These are phyloP conservation scores for Apiotrichum porosum DNA, from an alignment of 1,284 basidiomycete genomes.

Conservation along the genomic window DNA sequence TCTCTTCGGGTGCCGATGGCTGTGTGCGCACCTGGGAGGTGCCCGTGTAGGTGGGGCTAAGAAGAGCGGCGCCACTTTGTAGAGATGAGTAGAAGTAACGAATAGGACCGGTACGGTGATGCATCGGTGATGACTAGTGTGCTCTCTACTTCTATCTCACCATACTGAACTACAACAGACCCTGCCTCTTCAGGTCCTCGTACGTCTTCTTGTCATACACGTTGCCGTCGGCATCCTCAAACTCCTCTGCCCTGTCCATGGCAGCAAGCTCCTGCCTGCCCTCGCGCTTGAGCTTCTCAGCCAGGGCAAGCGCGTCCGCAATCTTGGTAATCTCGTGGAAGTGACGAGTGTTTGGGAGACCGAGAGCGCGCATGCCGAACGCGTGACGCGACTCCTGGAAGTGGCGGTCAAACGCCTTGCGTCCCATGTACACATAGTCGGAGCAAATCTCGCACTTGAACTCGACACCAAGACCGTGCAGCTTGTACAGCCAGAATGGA, in stretches of 20 bases:
- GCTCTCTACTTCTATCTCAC: background rate
- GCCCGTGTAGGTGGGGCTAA: background rate
- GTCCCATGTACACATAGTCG: constrained; percentile 89
- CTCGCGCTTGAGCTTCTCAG: constrained; percentile 91
- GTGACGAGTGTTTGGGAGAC: constrained; percentile 95
- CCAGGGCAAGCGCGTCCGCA: constrained; percentile 87
- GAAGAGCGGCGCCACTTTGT: background rate
- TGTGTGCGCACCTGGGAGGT: constrained; percentile 65
- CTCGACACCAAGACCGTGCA: constrained; percentile 95
- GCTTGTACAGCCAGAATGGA: constrained; percentile 97
- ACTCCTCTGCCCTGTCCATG: constrained; percentile 90
- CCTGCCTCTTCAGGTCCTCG: constrained; percentile 47
- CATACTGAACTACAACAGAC: constrained; percentile 33
- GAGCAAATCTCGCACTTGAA: constrained; percentile 98
- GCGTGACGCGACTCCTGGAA: constrained; percentile 86
- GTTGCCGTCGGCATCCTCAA: constrained; percentile 94
- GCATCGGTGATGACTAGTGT: background rate
- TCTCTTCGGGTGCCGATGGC: constrained; percentile 76
- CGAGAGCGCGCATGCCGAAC: constrained; percentile 96
- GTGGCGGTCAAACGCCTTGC: constrained; percentile 47
- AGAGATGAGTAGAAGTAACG: background rate
- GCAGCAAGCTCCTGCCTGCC: constrained; percentile 84
- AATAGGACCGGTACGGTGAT: background rate
- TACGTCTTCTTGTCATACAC: constrained; percentile 55
- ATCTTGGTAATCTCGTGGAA: constrained; percentile 98